phyloP scores from a whole-genome alignment of 1,284 basidiomycete genomes.

The Cutaneotrichosporon daszewskae region DNA sequence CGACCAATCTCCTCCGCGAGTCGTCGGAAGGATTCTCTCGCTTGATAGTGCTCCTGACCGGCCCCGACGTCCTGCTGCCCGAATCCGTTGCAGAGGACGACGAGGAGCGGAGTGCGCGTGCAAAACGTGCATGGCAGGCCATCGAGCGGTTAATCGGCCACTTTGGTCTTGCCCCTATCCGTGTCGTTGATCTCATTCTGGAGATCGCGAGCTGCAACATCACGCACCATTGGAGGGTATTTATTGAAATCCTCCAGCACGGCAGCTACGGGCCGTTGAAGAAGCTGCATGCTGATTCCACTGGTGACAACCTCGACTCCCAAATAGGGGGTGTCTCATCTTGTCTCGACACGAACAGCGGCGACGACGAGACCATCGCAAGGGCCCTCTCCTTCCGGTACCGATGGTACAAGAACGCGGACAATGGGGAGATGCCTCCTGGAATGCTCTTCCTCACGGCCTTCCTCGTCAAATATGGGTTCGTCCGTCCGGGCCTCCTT shows the following conservation, averaged over 20 bases:
- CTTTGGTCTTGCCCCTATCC: constrained; percentile 91
- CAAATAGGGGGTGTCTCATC: no score
- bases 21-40: constrained; percentile 97
- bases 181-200: constrained; percentile 87
- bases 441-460: constrained; percentile 78
- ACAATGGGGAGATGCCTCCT: constrained; percentile 58
- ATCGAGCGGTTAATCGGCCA: constrained; percentile 86
- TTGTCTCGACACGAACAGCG: constrained; percentile 42
- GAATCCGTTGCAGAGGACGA: constrained; percentile 3
- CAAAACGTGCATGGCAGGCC: constrained; percentile 73
- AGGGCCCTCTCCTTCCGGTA: constrained; percentile 97
- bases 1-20: constrained; percentile 94
- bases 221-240: constrained; percentile 82
- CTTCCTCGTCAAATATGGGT: constrained; percentile 78
- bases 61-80: constrained; percentile 51
- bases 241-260: no score
- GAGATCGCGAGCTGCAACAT: constrained; percentile 83
- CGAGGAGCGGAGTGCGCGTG: constrained; percentile 50
- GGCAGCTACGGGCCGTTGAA: no score
- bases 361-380: constrained; percentile 62
- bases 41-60: constrained; percentile 72
- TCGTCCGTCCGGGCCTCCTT: constrained; percentile 77
- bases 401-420: constrained; percentile 66
- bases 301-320: no score
- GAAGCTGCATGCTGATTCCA: no score